Conservation (phyloP, 176 grass and related monocot species). For the Cenchrus fungigraminus region DNA sequence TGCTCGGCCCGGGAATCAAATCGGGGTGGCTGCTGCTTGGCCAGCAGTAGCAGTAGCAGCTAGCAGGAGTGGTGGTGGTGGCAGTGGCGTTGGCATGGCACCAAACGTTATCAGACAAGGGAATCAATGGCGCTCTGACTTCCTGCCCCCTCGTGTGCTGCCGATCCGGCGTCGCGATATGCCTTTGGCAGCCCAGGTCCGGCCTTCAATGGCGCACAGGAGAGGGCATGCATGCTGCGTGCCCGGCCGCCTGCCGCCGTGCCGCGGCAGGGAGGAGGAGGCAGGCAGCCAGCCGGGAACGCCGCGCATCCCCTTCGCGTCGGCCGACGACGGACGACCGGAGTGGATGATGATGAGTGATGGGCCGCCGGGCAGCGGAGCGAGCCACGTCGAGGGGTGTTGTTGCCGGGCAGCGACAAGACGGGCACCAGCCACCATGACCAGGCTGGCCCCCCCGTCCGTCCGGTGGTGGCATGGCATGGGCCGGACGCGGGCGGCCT, state of each 20-base stretch:
- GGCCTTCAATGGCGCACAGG: constrained; percentile 43
- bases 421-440: constrained; percentile 20
- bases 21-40: not conserved
- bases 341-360: not conserved
- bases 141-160: constrained; percentile 29
- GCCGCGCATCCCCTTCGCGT: not conserved
- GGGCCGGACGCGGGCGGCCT: not conserved
- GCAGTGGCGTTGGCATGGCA: not conserved
- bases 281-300: not conserved
- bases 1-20: not conserved
- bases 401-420: constrained; percentile 15
- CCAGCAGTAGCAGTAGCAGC: no score
- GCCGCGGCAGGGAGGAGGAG: not conserved
- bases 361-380: not conserved
- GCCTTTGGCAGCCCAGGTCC: constrained; percentile 29
- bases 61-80: no score
- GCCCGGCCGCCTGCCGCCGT: not conserved
- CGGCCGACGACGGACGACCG: not conserved
- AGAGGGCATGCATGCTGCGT: constrained; percentile 15
- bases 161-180: not conserved
- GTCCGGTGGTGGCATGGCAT: not conserved
- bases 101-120: constrained; percentile 38
- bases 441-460: not conserved
- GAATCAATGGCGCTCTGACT: constrained; percentile 53
- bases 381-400: constrained; percentile 14